Conservation (phyloP, 148 eudicot genomes). For the Fagopyrum homotropicum region DNA sequence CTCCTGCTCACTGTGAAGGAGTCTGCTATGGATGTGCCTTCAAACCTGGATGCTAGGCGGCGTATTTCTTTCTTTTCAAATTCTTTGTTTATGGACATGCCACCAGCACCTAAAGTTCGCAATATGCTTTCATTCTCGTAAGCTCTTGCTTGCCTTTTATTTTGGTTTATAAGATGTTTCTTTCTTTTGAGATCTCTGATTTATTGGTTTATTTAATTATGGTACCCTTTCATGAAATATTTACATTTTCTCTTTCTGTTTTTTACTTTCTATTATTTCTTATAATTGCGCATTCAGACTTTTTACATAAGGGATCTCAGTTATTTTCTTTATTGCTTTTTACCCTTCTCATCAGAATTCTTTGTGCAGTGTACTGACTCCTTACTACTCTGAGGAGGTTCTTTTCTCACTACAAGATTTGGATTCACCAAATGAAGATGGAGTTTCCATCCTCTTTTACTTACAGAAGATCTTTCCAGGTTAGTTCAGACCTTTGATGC, state of each 20-base stretch:
- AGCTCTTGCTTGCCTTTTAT: constrained; percentile 14
- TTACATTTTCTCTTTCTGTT: not conserved
- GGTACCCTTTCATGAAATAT: not conserved
- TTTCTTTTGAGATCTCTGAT: not conserved
- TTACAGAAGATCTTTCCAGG: constrained; percentile 98
- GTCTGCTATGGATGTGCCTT: constrained; percentile 97
- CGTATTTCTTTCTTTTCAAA: constrained; percentile 94
- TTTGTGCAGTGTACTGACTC: constrained; percentile 74
- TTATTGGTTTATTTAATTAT: no score
- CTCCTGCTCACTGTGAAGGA: constrained; percentile 92
- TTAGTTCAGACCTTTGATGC: constrained; percentile 17
- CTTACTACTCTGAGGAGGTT: constrained; percentile 92
- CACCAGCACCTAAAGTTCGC: constrained; percentile 91
- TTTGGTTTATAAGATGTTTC: no score
- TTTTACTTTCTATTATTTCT: not conserved
- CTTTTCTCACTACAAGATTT: constrained; percentile 72
- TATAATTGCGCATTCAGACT: not conserved
- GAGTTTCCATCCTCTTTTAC: constrained; percentile 90
- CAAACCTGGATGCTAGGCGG: constrained; percentile 91
- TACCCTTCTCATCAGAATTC: not conserved
- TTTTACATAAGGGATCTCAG: not conserved
- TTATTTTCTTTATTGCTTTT: not conserved
- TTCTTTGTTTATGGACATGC: constrained; percentile 99
- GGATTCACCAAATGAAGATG: constrained; percentile 83
- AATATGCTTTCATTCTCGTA: constrained; percentile 99